Evolutionary conservation across 352 stramenopile species (phyloP), one percentile per base, ranked within the genome.

Genomic region (Phytophthora chlamydospora): DNA sequence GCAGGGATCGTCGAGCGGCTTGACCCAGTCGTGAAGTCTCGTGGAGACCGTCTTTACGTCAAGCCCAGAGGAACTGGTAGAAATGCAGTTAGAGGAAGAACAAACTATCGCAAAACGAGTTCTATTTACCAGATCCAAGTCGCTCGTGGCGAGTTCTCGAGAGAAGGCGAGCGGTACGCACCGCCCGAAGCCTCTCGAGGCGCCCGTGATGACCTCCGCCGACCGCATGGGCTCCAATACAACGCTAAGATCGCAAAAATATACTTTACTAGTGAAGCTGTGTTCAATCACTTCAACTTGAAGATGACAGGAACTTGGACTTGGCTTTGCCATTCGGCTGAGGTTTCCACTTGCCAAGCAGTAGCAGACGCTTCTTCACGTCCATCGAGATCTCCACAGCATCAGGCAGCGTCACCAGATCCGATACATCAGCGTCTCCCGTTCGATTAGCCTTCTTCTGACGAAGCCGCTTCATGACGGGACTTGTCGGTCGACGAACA

Each of bases 131-230:
- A 89, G 50, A 13, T 89, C 69, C 29, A 89, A 58, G 43, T 78
- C 56, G n/a, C 51, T 49, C 7, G 52, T 39, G 4, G 40, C 24
- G 36, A 75, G 50, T 38, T 85, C 49, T 8, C 69, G 61, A 42
- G 72, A 71, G 38, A 93, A 91, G 42, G 89, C 76, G 27, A 93
- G 59, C 14, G 84, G 77, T 19, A 96, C 64, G 47, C 70, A 83
- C 14, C 81, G 77, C 3, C 86, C 86, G 56, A 94, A 95, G 63
- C 85, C 80, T 32, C 81, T 77, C 54, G 80, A 92, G n/a, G 84
- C 86, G 21, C 88, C 88, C 0, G 88, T 95, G 36, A 95, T 58
- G 31, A 96, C 42, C 14, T 93, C 75, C 9, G 68, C 70, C 41
- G 58, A 60, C 34, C 57, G 60, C 65, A 78, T 83, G 24, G 42